Evolutionary conservation across 805 yeast species (phyloP), one percentile per base, ranked within the genome.

Genomic region (Blastobotrys terrestris): DNA sequence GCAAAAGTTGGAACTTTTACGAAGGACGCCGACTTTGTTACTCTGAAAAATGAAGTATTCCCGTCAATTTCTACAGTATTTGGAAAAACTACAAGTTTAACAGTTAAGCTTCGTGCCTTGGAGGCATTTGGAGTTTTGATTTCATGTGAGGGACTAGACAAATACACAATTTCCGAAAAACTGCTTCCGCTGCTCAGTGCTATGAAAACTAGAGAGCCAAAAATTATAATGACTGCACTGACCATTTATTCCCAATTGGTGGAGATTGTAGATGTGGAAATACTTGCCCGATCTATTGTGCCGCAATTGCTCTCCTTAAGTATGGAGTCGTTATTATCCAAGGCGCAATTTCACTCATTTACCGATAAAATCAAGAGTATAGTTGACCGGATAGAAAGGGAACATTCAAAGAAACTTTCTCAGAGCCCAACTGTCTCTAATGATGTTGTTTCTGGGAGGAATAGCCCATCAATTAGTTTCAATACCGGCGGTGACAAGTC

Each of bases 31-130:
- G 91, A 84, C 52, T 84, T 84, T 60, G 76, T 89, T 8, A 78
- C 83, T 16, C 75, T 90, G 53, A 89, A 92, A 59, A 84, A 81
- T 59, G 79, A 80, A 31, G 71, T 90, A n/a, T 80, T 87, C 65
- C 95, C 96, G 1, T 70, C 81, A 45, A 72, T 89, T 15, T 78
- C 88, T 45, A 77, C 76, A 45, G 77, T 88, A 5, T 94, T 92
- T 68, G 79, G 89, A 40, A 85, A 88, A 45, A 94, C 99, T 0
- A 87, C 91, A 0, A 81, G 94, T 26, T 72, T 91, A 35, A 81
- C 86, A 3, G 85, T 94, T 22, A 92, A 94, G 62, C 72, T 85
- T 15, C 75, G 80, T 14, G 79, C 94, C 1, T 73, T 89, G 19
- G 70, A 75, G 16, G 75, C 87, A 1, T 82, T 90, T 60, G 74